Conservation (phyloP, 2,329 filamentous ascomycete species). For the Seiridium cupressi region DNA sequence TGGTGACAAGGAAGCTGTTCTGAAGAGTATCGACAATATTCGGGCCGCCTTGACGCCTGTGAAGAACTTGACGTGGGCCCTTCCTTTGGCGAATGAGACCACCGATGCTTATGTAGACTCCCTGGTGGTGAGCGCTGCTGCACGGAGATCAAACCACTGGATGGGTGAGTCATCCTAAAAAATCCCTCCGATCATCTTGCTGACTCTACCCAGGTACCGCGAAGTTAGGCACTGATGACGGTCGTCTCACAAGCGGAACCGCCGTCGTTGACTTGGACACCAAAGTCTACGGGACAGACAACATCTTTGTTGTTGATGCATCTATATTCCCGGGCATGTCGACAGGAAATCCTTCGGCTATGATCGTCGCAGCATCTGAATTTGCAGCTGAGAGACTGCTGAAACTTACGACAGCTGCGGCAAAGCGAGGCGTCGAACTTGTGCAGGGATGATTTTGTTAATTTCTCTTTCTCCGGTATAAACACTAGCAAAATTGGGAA, state of each 20-base stretch:
- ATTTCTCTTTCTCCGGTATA: neutral
- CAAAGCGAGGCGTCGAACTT: neutral
- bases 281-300: conserved; percentile 68
- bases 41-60: conserved; percentile 51
- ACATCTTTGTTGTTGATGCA: conserved; percentile 67
- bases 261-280: conserved; percentile 63
- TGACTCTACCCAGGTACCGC: conserved; percentile 38
- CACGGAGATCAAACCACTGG: conserved; percentile 50
- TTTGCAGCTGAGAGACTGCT: conserved; percentile 31
- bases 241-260: conserved; percentile 48
- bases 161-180: conserved; percentile 34
- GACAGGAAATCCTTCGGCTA: conserved; percentile 60
- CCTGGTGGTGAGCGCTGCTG: conserved; percentile 31
- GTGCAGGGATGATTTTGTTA: neutral
- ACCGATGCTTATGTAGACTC: conserved; percentile 54
- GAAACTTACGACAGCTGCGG: conserved; percentile 19
- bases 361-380: conserved; percentile 39
- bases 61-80: conserved; percentile 54
- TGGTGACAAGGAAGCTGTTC: conserved; percentile 59
- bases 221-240: conserved; percentile 58
- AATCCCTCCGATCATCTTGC: neutral
- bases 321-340: conserved; percentile 69
- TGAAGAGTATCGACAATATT: conserved; percentile 60
- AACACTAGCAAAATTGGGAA: neutral
- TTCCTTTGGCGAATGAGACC: conserved; percentile 51